phyloP scores from a whole-genome alignment of 495 filamentous ascomycete species.

The Daldinia childiae region DNA sequence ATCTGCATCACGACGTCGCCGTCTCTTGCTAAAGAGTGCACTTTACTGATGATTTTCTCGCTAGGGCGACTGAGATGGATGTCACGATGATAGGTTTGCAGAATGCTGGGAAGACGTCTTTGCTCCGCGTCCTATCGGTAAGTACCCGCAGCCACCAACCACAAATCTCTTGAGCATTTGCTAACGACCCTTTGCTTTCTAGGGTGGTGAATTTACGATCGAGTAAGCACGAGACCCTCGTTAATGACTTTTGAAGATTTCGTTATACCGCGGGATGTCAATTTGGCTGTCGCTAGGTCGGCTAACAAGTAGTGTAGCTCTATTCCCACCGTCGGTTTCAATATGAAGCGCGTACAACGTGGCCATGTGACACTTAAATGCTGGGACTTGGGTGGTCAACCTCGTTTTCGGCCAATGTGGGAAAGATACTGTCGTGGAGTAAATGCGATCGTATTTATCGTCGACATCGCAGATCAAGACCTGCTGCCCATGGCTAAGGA shows the following conservation, averaged over 20 bases:
- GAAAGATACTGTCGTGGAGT: conserved; percentile 97
- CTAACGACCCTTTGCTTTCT: conserved; percentile 39
- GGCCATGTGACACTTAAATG: conserved; percentile 99
- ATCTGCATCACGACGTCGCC: conserved; percentile 33
- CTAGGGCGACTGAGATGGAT: conserved; percentile 98
- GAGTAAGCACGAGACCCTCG: conserved; percentile 75
- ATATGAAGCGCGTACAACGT: conserved; percentile 97
- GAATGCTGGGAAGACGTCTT: conserved; percentile 96
- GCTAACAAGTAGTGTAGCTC: conserved; percentile 71
- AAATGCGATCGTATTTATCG: conserved; percentile 98
- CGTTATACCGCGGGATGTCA: conserved; percentile 24
- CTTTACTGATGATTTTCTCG: conserved; percentile 41
- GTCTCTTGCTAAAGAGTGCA: conserved; percentile 25
- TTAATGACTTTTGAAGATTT: conserved; percentile 12
- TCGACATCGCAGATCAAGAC: conserved; percentile 84
- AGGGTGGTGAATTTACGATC: conserved; percentile 98
- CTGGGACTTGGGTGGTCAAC: conserved; percentile 98
- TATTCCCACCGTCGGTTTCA: conserved; percentile 98
- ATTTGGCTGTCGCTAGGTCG: conserved; percentile 48
- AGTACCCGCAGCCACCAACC: conserved; percentile 48
- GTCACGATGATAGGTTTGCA: conserved; percentile 99
- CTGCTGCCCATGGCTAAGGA: conserved; percentile 89
- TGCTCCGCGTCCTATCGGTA: conserved; percentile 94
- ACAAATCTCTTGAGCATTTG: conserved; percentile 17
- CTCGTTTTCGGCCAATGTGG: conserved; percentile 98